Conservation (phyloP, 495 filamentous ascomycete genomes). For the Podospora comata region DNA sequence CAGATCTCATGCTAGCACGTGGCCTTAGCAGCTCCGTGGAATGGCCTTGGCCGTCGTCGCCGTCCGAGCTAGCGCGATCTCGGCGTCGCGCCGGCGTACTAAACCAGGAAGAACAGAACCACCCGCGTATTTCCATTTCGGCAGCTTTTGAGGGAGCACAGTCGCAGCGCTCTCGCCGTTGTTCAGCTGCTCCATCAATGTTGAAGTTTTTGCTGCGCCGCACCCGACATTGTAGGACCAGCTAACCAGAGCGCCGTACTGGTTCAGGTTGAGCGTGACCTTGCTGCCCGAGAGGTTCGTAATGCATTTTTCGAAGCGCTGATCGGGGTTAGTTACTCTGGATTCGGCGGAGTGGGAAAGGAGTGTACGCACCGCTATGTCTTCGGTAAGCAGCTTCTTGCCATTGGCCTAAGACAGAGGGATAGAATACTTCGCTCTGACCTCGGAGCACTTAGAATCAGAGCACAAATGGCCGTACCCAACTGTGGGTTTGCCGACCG, state of each 20-base stretch:
- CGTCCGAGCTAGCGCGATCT: constrained; percentile 42
- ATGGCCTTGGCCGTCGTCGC: constrained; percentile 16
- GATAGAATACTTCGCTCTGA: constrained; percentile 36
- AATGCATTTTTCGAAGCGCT: constrained; percentile 34
- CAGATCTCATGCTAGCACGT: too few relatives aligned
- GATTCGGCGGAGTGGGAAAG: neutral
- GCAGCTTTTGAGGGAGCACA: constrained; percentile 45
- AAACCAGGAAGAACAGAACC: constrained; percentile 41
- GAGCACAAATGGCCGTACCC: constrained; percentile 53
- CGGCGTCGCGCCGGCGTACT: constrained; percentile 38
- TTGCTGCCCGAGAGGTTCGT: constrained; percentile 33
- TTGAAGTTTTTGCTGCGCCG: constrained; percentile 39
- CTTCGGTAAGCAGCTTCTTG: constrained; percentile 39
- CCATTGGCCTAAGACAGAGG: constrained; percentile 42
- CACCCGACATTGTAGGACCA: constrained; percentile 53
- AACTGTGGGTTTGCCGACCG: constrained; percentile 47
- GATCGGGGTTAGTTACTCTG: neutral
- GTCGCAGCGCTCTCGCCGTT: constrained; percentile 39
- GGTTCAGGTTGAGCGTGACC: constrained; percentile 46
- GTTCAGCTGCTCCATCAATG: constrained; percentile 47
- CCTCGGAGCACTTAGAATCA: constrained; percentile 41
- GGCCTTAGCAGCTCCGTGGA: constrained; percentile 16
- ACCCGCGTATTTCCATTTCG: constrained; percentile 46
- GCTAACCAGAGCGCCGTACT: constrained; percentile 49
- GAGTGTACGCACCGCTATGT: constrained; percentile 35